phyloP scores from a whole-genome alignment of 176 grass and related monocot species.

The Raddia guianensis region DNA sequence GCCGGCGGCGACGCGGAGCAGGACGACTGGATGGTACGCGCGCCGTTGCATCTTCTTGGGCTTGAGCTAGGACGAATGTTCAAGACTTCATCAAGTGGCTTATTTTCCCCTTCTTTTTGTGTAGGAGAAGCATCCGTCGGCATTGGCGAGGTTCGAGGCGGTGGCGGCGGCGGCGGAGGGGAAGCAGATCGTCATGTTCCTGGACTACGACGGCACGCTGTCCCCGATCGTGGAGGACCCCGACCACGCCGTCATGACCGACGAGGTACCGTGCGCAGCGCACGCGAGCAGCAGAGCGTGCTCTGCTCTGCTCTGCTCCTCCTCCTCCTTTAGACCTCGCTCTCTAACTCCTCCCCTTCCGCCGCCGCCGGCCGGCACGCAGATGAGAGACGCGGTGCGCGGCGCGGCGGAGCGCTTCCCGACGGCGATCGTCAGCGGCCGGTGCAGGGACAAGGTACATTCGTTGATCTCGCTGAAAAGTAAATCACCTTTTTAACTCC shows the following conservation, averaged over 20 bases:
- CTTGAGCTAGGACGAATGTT: not conserved
- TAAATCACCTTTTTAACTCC: not conserved
- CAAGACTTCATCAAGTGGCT: not conserved
- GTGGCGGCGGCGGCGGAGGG: slow-evolving; percentile 52
- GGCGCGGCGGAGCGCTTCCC: slow-evolving; percentile 64
- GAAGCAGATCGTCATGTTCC: slow-evolving; percentile 70
- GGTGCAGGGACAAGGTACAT: slow-evolving; percentile 70
- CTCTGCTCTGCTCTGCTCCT: not conserved
- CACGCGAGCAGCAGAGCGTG: not conserved
- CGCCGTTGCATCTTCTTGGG: not conserved
- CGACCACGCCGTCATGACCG: slow-evolving; percentile 73
- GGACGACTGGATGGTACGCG: slow-evolving; percentile 56
- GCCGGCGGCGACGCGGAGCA: slow-evolving; percentile 32
- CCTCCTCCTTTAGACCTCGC: not conserved
- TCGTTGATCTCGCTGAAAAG: not conserved
- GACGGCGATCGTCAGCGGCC: slow-evolving; percentile 80
- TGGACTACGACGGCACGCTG: slow-evolving; percentile 87
- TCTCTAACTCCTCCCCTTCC: not conserved
- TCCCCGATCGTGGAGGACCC: slow-evolving; percentile 87
- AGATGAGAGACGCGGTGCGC: slow-evolving; percentile 78
- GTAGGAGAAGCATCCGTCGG: slow-evolving; percentile 72
- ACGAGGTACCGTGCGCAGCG: slow-evolving; percentile 42
- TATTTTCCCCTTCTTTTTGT: not conserved
- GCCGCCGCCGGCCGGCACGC: not conserved
- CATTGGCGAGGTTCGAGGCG: slow-evolving; percentile 58